phyloP scores from a whole-genome alignment of 139 green algal species.

The Micromonas pusilla region DNA sequence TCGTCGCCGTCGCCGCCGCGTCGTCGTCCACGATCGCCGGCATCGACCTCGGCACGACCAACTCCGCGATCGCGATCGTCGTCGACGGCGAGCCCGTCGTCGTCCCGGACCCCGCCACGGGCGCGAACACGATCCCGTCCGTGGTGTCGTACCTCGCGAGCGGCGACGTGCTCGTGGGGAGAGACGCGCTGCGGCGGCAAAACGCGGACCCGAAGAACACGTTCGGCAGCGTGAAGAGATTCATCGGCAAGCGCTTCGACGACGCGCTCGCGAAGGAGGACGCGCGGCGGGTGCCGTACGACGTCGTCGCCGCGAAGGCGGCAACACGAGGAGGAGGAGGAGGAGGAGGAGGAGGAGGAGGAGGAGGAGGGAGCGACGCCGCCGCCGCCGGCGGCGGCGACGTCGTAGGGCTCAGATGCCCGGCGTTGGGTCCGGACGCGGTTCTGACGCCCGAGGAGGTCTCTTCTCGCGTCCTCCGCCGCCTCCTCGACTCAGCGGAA shows the following conservation, averaged over 20 bases:
- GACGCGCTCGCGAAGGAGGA: neutral
- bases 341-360: too few relatives aligned
- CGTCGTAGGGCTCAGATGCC: neutral
- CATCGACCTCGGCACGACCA: constrained; percentile 92
- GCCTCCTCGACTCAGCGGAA: constrained; percentile 10
- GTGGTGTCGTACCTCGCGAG: constrained; percentile 6
- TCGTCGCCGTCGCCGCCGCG: too few relatives aligned
- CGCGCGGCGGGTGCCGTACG: neutral
- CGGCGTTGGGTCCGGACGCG: neutral
- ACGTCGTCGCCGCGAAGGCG: neutral
- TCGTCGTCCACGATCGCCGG: constrained; percentile 38
- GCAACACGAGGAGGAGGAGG: neutral
- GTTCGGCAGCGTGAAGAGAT: constrained; percentile 10
- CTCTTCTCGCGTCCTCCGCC: neutral
- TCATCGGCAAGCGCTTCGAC: constrained; percentile 23
- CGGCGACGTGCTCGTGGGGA: neutral
- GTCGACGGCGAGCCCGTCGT: constrained; percentile 76
- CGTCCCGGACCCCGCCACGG: constrained; percentile 26
- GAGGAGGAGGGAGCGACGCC: neutral
- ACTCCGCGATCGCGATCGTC: constrained; percentile 85
- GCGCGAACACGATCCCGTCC: constrained; percentile 23
- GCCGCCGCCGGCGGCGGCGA: neutral
- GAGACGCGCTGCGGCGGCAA: neutral
- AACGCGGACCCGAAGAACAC: constrained; percentile 10
- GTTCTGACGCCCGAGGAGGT: constrained; percentile 14